Base-by-base conservation (phyloP, 1,284 basidiomycete species). In the Athelia psychrophila region DNA sequence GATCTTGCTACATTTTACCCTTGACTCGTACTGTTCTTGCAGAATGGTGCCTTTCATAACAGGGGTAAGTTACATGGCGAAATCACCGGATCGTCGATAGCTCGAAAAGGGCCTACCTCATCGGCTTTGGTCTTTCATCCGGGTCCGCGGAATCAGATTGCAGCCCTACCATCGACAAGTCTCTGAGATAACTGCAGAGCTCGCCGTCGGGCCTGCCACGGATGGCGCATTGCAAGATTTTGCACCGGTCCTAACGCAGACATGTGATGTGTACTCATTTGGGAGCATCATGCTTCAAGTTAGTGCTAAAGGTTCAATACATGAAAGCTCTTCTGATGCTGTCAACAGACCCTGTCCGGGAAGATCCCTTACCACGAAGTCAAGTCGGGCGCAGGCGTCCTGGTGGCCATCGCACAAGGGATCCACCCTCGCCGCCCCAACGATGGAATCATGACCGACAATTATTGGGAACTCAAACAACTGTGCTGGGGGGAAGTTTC, bases 191-290 rank as follows among this genome's bases (percentile, higher is more conserved):
- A 16, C 38, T 18, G n/a, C 20, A 8, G 38, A 42, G n/a, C 38
- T 42, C 20, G 16, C n/a, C 79, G 2, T 58, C 67, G 10, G 70
- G 20, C 20, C 38, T n/a, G n/a, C 6, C 20, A 18, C n/a, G 6
- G 6, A n/a, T 42, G 38, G 9, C 20, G 16, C 38, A 8, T n/a
- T 18, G 6, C 8, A 42, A 6, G n/a, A 6, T 16, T n/a, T 42
- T n/a, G 9, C 5, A 18, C 20, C 38, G 16, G 20, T 22, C 38
- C 5, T 42, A 42, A n/a, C 8, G 16, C 38, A 6, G 16, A 16
- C 38, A n/a, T 42, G 38, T n/a, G 38, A 42, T 42, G 20, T 42
- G 9, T 42, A 8, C n/a, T 42, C 38, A 6, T 42, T 18, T 42
- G 38, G 38, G 9, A 42, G 38, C 5, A 42, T 42, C 5, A 42